Percentiles rank a stretch among this genome's conserved stretches.
Evolutionary conservation across 2,329 filamentous ascomycete genomes (phyloP).

Genomic region (Aspergillus fumigatiaffinis): DNA sequence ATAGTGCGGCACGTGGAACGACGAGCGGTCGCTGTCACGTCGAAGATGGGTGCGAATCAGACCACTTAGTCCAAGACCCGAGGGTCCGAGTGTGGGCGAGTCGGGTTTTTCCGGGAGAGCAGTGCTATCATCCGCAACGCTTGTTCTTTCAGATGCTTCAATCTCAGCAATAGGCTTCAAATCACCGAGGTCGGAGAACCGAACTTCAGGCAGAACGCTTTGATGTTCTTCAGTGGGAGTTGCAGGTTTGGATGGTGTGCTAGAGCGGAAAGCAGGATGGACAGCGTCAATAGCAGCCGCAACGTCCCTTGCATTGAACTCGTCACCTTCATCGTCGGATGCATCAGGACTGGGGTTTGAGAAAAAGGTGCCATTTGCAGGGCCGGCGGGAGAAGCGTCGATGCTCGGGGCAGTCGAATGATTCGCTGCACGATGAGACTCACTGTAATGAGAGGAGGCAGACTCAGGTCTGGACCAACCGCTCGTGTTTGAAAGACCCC

Average conservation of each 20-base stretch:
- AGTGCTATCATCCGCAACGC: slow-evolving; percentile 2
- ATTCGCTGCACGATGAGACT: slow-evolving; percentile 22
- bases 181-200: slow-evolving; percentile 36
- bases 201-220: slow-evolving; percentile 31
- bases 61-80: slow-evolving; percentile 65
- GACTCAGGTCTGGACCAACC: slow-evolving; percentile 36
- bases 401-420: slow-evolving; percentile 23
- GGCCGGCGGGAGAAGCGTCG: slow-evolving; percentile 26
- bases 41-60: slow-evolving; percentile 83
- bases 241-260: slow-evolving; percentile 28
- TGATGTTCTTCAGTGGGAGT: slow-evolving; percentile 27
- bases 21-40: slow-evolving; percentile 75
- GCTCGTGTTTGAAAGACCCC: slow-evolving; percentile 36
- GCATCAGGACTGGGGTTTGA: slow-evolving; percentile 36
- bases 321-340: slow-evolving; percentile 34
- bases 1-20: slow-evolving; percentile 60
- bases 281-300: slow-evolving; percentile 30
- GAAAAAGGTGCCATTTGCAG: slow-evolving; percentile 30
- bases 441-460: slow-evolving; percentile 36
- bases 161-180: slow-evolving; percentile 40
- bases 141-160: slow-evolving; percentile 12
- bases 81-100: slow-evolving; percentile 72
- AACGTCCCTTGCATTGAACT: slow-evolving; percentile 19
- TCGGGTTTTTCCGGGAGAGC: slow-evolving; percentile 46
- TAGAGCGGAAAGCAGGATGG: slow-evolving; percentile 36